Conservation (phyloP, 2,329 filamentous ascomycete genomes). For the Venturia asperata region DNA sequence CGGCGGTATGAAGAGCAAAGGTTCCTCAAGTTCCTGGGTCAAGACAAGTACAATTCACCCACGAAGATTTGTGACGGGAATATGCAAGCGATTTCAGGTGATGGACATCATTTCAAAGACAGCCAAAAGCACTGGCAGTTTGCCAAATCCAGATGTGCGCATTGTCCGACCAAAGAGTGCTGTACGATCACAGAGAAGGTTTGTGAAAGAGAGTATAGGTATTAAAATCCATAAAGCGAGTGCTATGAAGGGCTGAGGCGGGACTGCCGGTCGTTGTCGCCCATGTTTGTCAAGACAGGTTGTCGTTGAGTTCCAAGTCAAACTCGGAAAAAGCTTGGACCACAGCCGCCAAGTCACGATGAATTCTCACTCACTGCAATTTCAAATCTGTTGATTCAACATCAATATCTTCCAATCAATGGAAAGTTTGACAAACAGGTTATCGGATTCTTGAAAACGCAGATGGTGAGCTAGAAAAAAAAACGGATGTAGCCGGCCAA, state of each 20-base stretch:
- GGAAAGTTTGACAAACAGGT: no score
- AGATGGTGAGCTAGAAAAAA: no score
- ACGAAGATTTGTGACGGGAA: background rate
- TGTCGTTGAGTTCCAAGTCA: no score
- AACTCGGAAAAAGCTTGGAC: background rate
- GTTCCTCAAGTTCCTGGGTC: background rate
- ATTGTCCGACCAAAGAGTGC: background rate
- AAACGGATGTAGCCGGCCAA: no score
- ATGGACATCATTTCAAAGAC: no score
- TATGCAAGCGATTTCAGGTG: no score
- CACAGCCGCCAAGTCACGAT: background rate
- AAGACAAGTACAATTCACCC: background rate
- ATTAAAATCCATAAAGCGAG: background rate
- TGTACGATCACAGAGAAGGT: background rate
- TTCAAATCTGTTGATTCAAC: no score
- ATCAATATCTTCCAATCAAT: no score
- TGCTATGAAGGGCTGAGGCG: background rate
- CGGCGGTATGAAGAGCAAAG: background rate
- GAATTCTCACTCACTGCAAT: no score
- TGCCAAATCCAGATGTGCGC: background rate
- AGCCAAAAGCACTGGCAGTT: background rate
- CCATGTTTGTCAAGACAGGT: background rate
- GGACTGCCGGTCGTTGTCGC: background rate
- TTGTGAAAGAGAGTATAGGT: background rate
- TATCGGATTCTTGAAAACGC: no score